phyloP scores from a whole-genome alignment of 2,329 filamentous ascomycete species.

The Xylariaceae sp. region DNA sequence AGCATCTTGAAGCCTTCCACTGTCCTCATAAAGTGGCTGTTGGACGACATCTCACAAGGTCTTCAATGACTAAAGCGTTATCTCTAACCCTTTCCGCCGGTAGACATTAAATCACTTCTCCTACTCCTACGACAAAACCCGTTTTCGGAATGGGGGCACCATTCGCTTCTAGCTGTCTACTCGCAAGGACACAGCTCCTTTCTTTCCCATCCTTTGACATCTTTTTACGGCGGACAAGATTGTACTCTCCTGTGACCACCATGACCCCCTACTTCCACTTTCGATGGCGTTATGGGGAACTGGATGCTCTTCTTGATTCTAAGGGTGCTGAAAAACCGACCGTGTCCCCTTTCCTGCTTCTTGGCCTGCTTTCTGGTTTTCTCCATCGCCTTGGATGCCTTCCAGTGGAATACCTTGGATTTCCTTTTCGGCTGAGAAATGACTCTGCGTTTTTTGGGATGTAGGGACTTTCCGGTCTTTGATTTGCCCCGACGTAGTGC shows the following conservation, averaged over 20 bases:
- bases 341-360: constrained; percentile 1
- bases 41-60: background rate
- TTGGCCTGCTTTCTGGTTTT: background rate
- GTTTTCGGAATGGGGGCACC: background rate
- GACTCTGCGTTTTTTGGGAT: constrained; percentile 6
- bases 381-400: background rate
- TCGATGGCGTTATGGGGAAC: constrained; percentile 2
- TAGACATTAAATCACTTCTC: background rate
- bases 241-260: constrained; percentile 15
- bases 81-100: background rate
- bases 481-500: background rate
- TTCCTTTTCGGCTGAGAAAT: constrained; percentile 8
- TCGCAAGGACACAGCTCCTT: background rate
- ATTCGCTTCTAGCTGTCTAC: background rate
- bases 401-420: constrained; percentile 3
- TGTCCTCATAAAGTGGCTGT: background rate
- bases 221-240: constrained; percentile 16
- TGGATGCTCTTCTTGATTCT: constrained; percentile 19
- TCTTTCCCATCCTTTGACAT: background rate
- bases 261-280: background rate
- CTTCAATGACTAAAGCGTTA: background rate
- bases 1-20: background rate
- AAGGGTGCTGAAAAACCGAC: constrained; percentile 15
- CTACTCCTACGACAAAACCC: background rate
- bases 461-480: constrained; percentile 7